Conservation (phyloP, 2,329 filamentous ascomycete species). For the Fusarium xyrophilum region DNA sequence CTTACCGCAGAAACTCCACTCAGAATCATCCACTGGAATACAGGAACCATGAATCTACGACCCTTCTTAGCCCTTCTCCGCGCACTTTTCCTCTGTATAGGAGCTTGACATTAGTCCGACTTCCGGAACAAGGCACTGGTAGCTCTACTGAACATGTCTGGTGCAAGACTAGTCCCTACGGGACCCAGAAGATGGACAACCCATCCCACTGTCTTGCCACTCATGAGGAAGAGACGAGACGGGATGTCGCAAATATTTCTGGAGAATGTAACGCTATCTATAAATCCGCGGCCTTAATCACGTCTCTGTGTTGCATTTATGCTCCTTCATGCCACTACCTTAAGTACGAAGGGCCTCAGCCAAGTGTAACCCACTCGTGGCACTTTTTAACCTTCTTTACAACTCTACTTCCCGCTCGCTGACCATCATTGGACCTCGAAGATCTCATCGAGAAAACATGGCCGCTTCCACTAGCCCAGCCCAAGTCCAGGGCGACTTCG, state of each 20-base stretch:
- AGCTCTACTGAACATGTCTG: background rate
- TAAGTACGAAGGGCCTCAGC: background rate
- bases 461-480: background rate
- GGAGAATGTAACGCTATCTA: slow-evolving; percentile 17
- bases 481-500: slow-evolving; percentile 14
- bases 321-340: background rate
- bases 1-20: slow-evolving; percentile 17
- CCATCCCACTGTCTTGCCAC: slow-evolving; percentile 10
- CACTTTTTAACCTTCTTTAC: background rate
- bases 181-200: background rate
- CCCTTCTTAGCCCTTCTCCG: background rate
- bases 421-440: background rate
- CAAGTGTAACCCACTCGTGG: background rate
- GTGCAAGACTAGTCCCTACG: background rate
- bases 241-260: background rate
- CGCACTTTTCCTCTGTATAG: background rate
- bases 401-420: background rate
- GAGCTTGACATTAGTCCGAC: slow-evolving; percentile 28
- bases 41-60: background rate
- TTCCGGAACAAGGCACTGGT: slow-evolving; percentile 12
- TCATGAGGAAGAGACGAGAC: background rate
- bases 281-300: slow-evolving; percentile 14
- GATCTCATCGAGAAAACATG: slow-evolving; percentile 1
- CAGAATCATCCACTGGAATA: background rate
- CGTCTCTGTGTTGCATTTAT: background rate